Conservation (phyloP, 2,329 filamentous ascomycete species). For the Fusarium heterosporum region DNA sequence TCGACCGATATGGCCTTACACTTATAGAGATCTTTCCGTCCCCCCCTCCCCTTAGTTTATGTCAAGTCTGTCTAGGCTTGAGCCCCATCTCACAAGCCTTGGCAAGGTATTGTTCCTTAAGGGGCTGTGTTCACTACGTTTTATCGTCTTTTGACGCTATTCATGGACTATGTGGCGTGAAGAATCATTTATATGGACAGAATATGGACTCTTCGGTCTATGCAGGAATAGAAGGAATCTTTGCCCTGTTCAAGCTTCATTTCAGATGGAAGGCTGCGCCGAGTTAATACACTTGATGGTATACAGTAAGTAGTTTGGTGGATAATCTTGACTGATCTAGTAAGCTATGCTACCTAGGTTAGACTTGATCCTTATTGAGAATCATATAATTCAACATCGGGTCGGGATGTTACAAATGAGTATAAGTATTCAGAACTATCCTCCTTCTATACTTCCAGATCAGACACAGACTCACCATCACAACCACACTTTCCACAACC, state of each 20-base stretch:
- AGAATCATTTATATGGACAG: background rate
- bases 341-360: background rate
- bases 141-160: background rate
- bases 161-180: background rate
- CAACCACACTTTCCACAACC: background rate
- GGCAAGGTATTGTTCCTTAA: background rate
- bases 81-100: background rate
- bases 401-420: background rate
- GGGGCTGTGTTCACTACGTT: background rate
- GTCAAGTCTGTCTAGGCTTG: no score
- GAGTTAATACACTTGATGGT: background rate
- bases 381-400: accelerated
- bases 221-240: background rate
- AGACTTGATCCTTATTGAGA: background rate
- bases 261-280: background rate
- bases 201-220: background rate
- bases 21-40: no score
- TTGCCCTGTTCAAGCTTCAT: background rate
- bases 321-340: background rate
- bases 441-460: background rate
- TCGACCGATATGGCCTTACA: no score
- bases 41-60: no score
- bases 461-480: background rate
- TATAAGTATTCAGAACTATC: background rate
- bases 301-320: background rate